These are phyloP conservation scores for Puccinia triticina DNA, from an alignment of 1,284 basidiomycete genomes.

Conservation along the genomic window DNA sequence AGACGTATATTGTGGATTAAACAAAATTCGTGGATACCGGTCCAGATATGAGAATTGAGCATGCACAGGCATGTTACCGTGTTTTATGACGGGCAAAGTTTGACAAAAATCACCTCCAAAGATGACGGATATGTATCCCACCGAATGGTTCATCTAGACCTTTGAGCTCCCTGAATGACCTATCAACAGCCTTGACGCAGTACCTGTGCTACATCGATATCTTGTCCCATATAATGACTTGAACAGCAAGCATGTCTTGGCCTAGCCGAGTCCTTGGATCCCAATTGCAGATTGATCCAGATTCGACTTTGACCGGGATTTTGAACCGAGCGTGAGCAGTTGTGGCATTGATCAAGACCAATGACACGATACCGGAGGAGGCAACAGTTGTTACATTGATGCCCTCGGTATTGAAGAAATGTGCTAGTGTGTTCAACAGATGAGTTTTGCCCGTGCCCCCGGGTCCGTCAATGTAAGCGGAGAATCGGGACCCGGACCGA, in stretches of 20 bases:
- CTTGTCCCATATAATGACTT: constrained; percentile 19
- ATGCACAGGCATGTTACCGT: background rate
- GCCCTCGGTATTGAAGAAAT: background rate
- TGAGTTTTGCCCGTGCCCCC: background rate
- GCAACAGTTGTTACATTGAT: background rate
- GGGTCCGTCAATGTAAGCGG: background rate
- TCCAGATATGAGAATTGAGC: background rate
- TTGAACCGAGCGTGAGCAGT: constrained; percentile 13
- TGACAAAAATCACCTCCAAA: no score
- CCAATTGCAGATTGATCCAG: background rate
- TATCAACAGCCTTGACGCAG: background rate
- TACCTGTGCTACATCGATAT: constrained; percentile 7
- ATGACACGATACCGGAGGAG: background rate
- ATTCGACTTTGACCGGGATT: background rate
- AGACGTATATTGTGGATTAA: background rate
- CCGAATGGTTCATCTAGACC: background rate
- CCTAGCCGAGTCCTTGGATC: no score
- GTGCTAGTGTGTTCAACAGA: background rate
- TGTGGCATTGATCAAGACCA: background rate
- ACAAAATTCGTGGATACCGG: background rate
- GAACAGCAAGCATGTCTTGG: background rate
- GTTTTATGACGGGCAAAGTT: constrained; percentile 7
- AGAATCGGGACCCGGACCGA: no score
- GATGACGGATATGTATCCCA: background rate
- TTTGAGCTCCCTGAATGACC: background rate